A percentile compares a stretch with the other conserved stretches of the same genome.
Evolutionary conservation across 345 rosid species (phyloP).

Genomic region (Aquilaria yunnanensis): DNA sequence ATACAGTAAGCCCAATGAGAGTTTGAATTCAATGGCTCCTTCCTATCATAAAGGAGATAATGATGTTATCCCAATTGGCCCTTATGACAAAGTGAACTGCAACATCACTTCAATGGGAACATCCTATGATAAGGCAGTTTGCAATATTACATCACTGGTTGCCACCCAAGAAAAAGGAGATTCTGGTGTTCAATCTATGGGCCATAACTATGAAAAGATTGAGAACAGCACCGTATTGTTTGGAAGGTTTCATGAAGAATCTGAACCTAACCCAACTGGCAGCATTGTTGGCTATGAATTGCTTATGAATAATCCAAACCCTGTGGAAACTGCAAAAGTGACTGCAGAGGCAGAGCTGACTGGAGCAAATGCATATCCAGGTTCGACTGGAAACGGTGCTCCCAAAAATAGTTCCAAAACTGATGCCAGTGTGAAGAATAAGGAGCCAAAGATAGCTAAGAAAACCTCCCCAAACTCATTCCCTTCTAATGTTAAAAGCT

Average conservation of each 20-base stretch:
- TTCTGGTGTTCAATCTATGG: conserved; percentile 28
- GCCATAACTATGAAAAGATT: conserved; percentile 33
- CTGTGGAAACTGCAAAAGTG: conserved; percentile 27
- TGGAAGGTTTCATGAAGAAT: conserved; percentile 25
- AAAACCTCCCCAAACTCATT: conserved; percentile 46
- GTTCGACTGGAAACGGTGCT: conserved; percentile 21
- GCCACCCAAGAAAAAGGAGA: conserved; percentile 31
- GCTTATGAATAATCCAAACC: conserved; percentile 25
- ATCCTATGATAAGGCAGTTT: conserved; percentile 18
- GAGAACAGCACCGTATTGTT: conserved; percentile 35
- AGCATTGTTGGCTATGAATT: conserved; percentile 31
- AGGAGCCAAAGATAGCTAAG: conserved; percentile 36
- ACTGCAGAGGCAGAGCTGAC: conserved; percentile 21
- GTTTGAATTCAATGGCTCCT: too few relatives aligned
- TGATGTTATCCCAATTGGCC: too few relatives aligned
- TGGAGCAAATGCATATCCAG: conserved; percentile 20
- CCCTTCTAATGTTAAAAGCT: conserved; percentile 65
- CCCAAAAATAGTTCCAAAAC: conserved; percentile 19
- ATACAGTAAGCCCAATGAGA: too few relatives aligned
- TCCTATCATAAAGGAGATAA: too few relatives aligned
- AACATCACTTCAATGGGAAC: too few relatives aligned
- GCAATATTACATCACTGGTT: conserved; percentile 22
- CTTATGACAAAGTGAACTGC: too few relatives aligned
- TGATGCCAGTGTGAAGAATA: conserved; percentile 22
- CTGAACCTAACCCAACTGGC: conserved; percentile 17